Evolutionary conservation across 2,329 filamentous ascomycete genomes (phyloP), one percentile per base, ranked within the genome.

Genomic region (Talaromyces funiculosus): DNA sequence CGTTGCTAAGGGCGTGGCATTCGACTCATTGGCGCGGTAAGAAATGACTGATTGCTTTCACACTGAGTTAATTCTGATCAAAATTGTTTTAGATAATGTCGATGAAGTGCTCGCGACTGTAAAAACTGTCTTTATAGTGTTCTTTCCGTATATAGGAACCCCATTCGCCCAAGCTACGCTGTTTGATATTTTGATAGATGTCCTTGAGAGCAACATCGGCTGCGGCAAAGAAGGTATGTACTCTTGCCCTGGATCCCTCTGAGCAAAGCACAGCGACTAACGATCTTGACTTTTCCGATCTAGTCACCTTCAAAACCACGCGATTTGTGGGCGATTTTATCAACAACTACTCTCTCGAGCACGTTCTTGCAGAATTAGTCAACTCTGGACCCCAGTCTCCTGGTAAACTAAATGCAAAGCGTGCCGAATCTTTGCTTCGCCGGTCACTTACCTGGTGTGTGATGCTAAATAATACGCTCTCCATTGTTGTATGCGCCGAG

Each of bases 101-200:
- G 24, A 61, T 65, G 35, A 67, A 22, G 5, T 51, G 4, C 61
- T 71, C 10, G 61, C 63, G 0, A 68, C 67, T 14, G 54, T 76
- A 9, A 63, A 67, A 18, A 47, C 67, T 4, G 60, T 69, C 1
- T 67, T 75, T 35, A 58, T 59, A 2, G 63, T 63, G 1, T 59
- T 71, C 5, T 74, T 75, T 59, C 62, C 66, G 6, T 22, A 64
- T 38, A 65, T 71, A 1, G 66, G 63, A 40, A 75, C 75, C 1
- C 75, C 73, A 0, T 73, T 72, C 54, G 68, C 72, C 31, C 71
- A 69, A 33, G 70, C 71, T 16, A 65, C 68, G 38, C 61, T 78
- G 7, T 54, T 77, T 35, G 75, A 77, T 37, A 71, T 75, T 24
- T 40, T 77, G 31, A 73, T 71, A 26, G 74, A 76, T 49, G 63